Percentiles rank a stretch among this genome's conserved stretches.
phyloP scores from a whole-genome alignment of 495 filamentous ascomycete genomes.

The Lineolata rhizophorae region DNA sequence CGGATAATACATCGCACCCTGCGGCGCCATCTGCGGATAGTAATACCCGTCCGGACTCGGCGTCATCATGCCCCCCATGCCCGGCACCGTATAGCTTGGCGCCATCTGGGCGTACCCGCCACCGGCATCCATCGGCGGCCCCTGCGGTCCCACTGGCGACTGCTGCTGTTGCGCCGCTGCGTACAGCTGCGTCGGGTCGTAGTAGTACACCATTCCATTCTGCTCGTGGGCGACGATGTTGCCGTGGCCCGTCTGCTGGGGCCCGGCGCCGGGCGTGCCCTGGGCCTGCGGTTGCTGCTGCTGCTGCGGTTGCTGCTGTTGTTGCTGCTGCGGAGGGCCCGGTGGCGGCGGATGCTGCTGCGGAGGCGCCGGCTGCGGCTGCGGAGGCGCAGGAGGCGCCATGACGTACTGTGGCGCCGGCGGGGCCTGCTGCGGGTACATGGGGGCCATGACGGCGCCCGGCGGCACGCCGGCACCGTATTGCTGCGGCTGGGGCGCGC shows the following conservation, averaged over 20 bases:
- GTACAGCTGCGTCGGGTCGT: conserved; percentile 50
- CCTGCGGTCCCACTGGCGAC: conserved; percentile 22
- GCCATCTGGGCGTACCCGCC: neutral
- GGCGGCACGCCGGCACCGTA: conserved; percentile 7
- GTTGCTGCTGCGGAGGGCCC: conserved; percentile 19
- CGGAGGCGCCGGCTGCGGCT: conserved; percentile 23
- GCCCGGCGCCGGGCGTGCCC: neutral
- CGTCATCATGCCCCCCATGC: conserved; percentile 66
- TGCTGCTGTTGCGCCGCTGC: conserved; percentile 3
- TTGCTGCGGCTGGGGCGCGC: conserved; percentile 8
- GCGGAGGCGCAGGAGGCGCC: conserved; percentile 18
- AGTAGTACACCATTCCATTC: conserved; percentile 92
- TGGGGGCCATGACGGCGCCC: conserved; percentile 11
- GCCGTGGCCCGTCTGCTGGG: conserved; percentile 18
- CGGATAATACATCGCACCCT: conserved; percentile 40
- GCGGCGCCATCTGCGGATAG: conserved; percentile 36
- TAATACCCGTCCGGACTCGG: conserved; percentile 48
- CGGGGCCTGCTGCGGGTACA: conserved; percentile 16
- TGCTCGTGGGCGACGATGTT: conserved; percentile 76
- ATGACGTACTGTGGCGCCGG: too few relatives aligned
- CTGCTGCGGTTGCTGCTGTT: too few relatives aligned
- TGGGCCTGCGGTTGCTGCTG: too few relatives aligned
- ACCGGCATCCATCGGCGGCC: too few relatives aligned
- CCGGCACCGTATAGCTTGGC: conserved; percentile 29
- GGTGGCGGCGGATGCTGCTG: too few relatives aligned